Evolutionary conservation across 805 yeast species (phyloP), one percentile per base, ranked within the genome.

Genomic region (Candida verbasci): DNA sequence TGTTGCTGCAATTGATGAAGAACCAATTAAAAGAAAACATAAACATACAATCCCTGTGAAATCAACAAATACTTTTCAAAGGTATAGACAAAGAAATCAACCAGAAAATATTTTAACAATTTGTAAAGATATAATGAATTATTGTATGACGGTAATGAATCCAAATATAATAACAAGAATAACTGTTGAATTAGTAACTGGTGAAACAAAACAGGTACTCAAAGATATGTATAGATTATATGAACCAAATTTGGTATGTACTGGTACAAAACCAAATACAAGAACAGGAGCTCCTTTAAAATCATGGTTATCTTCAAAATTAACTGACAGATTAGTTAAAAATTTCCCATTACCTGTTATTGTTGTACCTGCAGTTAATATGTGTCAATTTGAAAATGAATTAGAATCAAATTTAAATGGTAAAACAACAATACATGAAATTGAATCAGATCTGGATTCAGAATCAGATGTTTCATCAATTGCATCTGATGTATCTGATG

Each of bases 331-430:
- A 33, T 62, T 81, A 31, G 82, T 82, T 20, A 78, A 76, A 48
- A 74, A 73, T 47, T 78, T 71, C 45, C 78, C 80, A 3, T 69
- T 80, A 11, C 88, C 89, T 0, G 73, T 78, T n/a, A 68, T 82
- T 17, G 72, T 81, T 33, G 81, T 77, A 0, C 84, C 88, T 1
- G 78, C 84, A 2, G 53, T 64, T 43, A 76, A 78, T 38, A 68
- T 77, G 76, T 62, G 63, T 29, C 44, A 56, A n/a, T 80, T 74
- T 56, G 84, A 79, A 49, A 40, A 44, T 3, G 48, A 58, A 9
- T 48, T 78, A 24, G 69, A 70, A 37, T 58, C 55, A 11, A 52
- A 58, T 50, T 43, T 61, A 41, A 55, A 45, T 15, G 38, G 29
- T n/a, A n/a, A 10, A 3, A 15, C 21, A n/a, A 15, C 25, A 5